Evolutionary conservation across 225 moss, liverwort and hornwort species (phyloP).

Genomic region (Anthoceros angustus): DNA sequence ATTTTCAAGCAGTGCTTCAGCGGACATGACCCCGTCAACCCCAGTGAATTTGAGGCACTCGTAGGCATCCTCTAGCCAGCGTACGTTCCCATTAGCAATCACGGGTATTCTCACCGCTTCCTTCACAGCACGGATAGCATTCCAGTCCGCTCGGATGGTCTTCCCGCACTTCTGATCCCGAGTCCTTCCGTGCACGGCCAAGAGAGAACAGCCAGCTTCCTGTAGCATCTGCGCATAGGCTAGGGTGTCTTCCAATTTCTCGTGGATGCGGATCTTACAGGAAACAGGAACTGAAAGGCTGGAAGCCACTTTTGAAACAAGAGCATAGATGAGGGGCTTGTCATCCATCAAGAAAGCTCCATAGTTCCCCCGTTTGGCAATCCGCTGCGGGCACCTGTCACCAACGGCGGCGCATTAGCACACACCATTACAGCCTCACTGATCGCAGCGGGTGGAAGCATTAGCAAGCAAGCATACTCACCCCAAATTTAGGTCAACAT

Average conservation of each 20-base stretch:
- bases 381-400: conserved; percentile 83
- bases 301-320: conserved; percentile 54
- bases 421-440: too few species aligned
- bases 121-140: conserved; percentile 73
- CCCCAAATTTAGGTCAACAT: conserved; percentile 95
- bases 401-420: background rate
- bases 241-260: conserved; percentile 67
- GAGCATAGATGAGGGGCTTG: conserved; percentile 54
- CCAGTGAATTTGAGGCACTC: conserved; percentile 55
- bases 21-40: conserved; percentile 92
- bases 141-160: conserved; percentile 74
- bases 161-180: conserved; percentile 86
- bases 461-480: conserved; percentile 15
- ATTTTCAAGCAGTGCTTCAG: conserved; percentile 96
- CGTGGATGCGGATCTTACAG: conserved; percentile 89
- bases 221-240: conserved; percentile 80
- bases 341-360: conserved; percentile 98
- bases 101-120: conserved; percentile 65
- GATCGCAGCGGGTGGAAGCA: background rate
- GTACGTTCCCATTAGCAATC: conserved; percentile 77
- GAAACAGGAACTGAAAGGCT: conserved; percentile 69
- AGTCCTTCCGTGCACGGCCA: conserved; percentile 90
- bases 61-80: conserved; percentile 80
- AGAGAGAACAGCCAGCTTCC: conserved; percentile 79
- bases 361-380: conserved; percentile 92